A percentile compares a stretch with the other conserved stretches of the same genome.
phyloP scores from a whole-genome alignment of 2,329 filamentous ascomycete genomes.

The Exophiala bonariae region DNA sequence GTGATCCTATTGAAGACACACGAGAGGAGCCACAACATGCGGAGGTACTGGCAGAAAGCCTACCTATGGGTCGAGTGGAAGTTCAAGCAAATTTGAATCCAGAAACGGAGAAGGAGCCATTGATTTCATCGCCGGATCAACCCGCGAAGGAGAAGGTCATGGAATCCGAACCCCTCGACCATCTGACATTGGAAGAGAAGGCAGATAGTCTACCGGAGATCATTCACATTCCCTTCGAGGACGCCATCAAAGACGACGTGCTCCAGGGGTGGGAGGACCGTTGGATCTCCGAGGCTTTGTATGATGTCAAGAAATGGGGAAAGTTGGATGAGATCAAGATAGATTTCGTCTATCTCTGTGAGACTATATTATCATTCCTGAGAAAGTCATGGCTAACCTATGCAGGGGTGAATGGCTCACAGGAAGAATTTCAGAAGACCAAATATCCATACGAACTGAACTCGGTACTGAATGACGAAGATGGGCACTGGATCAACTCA shows the following conservation, averaged over 20 bases:
- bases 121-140: constrained; percentile 9
- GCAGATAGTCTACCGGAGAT: constrained; percentile 19
- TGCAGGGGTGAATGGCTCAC: constrained; percentile 22
- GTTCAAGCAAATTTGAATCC: constrained; percentile 13
- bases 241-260: constrained; percentile 16
- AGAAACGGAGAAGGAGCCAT: constrained; percentile 1
- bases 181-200: constrained; percentile 17
- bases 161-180: constrained; percentile 7
- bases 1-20: constrained; percentile 3
- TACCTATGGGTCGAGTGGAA: constrained; percentile 12
- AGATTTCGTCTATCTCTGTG: constrained; percentile 24
- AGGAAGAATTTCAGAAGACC: constrained; percentile 18
- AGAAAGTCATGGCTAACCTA: background rate
- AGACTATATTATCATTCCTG: background rate
- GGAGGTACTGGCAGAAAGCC: background rate
- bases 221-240: constrained; percentile 20
- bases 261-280: constrained; percentile 24
- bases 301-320: constrained; percentile 17
- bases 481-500: constrained; percentile 20
- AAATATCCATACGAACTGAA: constrained; percentile 16
- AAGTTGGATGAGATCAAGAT: constrained; percentile 20
- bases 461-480: constrained; percentile 19
- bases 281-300: constrained; percentile 17
- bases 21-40: background rate
- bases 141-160: constrained; percentile 6